Evolutionary conservation across 352 stramenopile genomes (phyloP), one percentile per base, ranked within the genome.

Genomic region (Bremia lactucae): DNA sequence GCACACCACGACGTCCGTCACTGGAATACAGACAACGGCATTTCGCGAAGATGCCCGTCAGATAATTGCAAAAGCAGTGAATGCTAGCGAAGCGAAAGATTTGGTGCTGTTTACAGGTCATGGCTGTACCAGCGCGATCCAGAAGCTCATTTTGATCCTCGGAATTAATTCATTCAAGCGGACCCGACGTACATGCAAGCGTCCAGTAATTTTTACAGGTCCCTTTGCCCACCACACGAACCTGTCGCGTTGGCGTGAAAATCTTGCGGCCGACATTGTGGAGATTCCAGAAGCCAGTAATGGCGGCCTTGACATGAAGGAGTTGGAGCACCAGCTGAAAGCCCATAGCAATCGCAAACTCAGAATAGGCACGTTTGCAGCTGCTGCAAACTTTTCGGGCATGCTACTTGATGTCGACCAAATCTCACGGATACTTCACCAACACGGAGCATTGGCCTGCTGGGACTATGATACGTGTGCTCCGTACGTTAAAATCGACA

Each of bases 141-240:
- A 80, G 55, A 92, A 92, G 46, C 68, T 96, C 25, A 72, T 96
- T 22, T 55, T 51, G 24, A 64, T 74, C 11, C 63, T 95, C 2
- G 75, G 78, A 18, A 46, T 90, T 21, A 53, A 73, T 20, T 56
- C 52, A 31, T 58, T 62, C 46, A 42, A 52, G 15, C 56, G 56
- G 38, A 42, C 58, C 16, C 56, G 59, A 37, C 56, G 52, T 15
- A 42, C 31, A 2, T 40, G 35, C 46, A 58, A 49, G 58, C 77
- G 46, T 0, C 76, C 90, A 0, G 76, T 97, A 1, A 84, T 97
- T 21, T 90, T 97, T 33, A 86, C 89, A 6, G 64, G 88, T 21
- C 94, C 94, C 4, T 97, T 95, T 47, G 95, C 97, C 52, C 96
- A 99, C 65, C 95, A 98, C 62, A 97, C 88, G 13, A 98, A 98